Base-by-base conservation (phyloP, 495 filamentous ascomycete genomes). In the Hyaloscypha hepaticicola region DNA sequence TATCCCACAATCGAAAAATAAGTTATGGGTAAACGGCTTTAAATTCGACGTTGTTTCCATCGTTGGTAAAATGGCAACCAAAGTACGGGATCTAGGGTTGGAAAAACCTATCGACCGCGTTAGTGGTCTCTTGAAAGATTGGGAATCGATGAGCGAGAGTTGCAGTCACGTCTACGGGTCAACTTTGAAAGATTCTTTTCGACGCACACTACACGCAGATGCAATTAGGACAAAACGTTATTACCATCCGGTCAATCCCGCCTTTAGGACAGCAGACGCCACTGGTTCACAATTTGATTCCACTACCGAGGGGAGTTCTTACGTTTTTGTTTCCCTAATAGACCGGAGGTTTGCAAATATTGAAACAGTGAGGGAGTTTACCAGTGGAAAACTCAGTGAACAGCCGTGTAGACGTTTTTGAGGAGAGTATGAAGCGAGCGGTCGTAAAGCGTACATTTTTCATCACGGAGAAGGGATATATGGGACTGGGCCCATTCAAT, bases 381-480 rank as follows among this genome's bases (percentile, higher is more conserved):
- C 7, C 38, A 41, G 9, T 14, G 14, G 19, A 41, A 41, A 14
- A 41, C 9, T 6, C 6, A 14, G 3, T 41, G 38, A 41, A 41
- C 19, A 41, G 7, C 38, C 9, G 38, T 12, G 38, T 41, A 6
- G 38, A 41, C 38, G 2, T 41, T 19, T 11, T 14, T 5, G 38
- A 41, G 19, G 38, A 6, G 12, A 41, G 38, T 14, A 14, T 41
- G 38, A 41, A 41, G 38, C 38, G 38, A 41, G 38, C 38, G 9
- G 14, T 3, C 19, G 19, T 41, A 19, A 41, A 41, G 12, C 50
- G 55, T 8, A 2, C 21, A 21, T 57, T 57, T 14, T 57, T 57
- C 55, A n/a, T 34, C n/a, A 57, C 55, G 4, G 55, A 57, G 27
- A 31, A 57, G 21, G 55, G 55, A 5, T 34, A 34, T 57, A 29